Percentiles rank a stretch among this genome's conserved stretches.
Conservation (phyloP, 2,329 filamentous ascomycete species). For the Corinectria fuckeliana region DNA sequence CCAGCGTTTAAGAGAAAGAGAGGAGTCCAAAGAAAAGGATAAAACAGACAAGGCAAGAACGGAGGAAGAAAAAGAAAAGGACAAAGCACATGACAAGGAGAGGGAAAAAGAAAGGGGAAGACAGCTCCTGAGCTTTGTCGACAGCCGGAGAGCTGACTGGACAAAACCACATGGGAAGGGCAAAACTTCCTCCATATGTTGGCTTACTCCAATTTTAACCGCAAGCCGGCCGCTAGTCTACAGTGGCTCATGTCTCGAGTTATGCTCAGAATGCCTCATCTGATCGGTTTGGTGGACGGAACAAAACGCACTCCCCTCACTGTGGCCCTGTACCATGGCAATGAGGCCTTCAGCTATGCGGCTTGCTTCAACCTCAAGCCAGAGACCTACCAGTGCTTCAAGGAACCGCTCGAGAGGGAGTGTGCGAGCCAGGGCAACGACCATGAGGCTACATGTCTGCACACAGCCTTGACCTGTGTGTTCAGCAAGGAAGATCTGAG, state of each 20-base stretch:
- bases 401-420: neutral
- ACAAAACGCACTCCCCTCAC: constrained; percentile 6
- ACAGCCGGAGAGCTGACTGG: neutral
- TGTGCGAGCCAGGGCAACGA: neutral
- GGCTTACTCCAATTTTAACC: neutral
- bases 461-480: neutral
- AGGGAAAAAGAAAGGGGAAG: neutral
- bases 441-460: neutral
- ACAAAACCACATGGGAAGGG: constrained; percentile 1
- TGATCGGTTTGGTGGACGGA: constrained; percentile 5
- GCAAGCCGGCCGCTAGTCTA: neutral
- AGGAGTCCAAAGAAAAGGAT: too few relatives aligned
- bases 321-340: neutral
- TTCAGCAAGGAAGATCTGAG: constrained; percentile 2
- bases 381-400: neutral
- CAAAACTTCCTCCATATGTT: constrained; percentile 6
- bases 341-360: constrained; percentile 1
- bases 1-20: neutral
- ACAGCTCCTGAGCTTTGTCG: neutral
- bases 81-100: too few relatives aligned
- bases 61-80: too few relatives aligned
- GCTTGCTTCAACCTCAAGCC: neutral
- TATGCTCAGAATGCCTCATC: neutral
- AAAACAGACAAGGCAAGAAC: too few relatives aligned
- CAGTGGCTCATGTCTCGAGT: constrained; percentile 14